Conservation (phyloP, 192 early-diverging fungal genomes). For the Mortierella claussenii region DNA sequence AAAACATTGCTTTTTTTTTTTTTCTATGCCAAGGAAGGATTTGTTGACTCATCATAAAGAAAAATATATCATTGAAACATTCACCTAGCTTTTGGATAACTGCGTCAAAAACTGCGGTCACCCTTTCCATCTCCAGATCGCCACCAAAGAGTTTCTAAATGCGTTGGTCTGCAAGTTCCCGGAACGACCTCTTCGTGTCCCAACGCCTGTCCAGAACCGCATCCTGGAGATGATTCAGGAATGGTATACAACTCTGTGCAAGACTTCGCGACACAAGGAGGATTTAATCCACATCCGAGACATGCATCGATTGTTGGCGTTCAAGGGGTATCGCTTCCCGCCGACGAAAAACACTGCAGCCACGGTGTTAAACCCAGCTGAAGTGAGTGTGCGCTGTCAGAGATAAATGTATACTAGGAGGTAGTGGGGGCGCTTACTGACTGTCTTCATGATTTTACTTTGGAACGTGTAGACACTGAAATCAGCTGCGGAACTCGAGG, state of each 20-base stretch:
- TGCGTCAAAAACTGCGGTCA: slow-evolving; percentile 99
- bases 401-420: no score
- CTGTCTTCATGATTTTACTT: not conserved
- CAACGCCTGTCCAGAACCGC: slow-evolving; percentile 81
- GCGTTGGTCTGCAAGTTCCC: slow-evolving; percentile 95
- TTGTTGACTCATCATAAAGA: not conserved
- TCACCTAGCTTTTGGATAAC: slow-evolving; percentile 85
- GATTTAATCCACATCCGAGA: slow-evolving; percentile 96
- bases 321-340: slow-evolving; percentile 90
- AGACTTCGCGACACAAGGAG: slow-evolving; percentile 89
- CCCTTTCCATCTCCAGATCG: slow-evolving; percentile 96
- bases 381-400: slow-evolving; percentile 31
- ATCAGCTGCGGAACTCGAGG: slow-evolving; percentile 94
- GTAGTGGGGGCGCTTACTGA: no score
- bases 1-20: not conserved
- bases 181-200: slow-evolving; percentile 80
- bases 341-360: slow-evolving; percentile 67
- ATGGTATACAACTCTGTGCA: slow-evolving; percentile 92
- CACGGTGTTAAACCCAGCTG: slow-evolving; percentile 69
- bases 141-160: slow-evolving; percentile 97
- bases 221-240: slow-evolving; percentile 94
- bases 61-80: no score
- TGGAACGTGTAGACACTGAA: slow-evolving; percentile 71
- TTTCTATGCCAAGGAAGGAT: no score
- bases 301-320: slow-evolving; percentile 90